Evolutionary conservation across 768 basidiomycete species (phyloP).

Genomic region (Neoboletus magnificus): DNA sequence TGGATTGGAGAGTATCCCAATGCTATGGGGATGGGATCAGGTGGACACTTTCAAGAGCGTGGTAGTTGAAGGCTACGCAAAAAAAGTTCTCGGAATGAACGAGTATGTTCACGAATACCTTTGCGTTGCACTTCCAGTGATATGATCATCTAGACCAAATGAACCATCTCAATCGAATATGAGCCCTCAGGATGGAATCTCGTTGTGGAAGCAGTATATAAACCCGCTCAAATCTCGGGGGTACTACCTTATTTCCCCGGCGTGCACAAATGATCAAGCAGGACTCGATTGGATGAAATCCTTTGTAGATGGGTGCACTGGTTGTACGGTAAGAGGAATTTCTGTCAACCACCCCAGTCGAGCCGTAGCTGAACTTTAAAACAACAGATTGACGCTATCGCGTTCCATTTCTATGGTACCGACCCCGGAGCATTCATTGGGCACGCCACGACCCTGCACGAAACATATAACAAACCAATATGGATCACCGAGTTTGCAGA

Average conservation of each 20-base stretch:
- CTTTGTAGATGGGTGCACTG: slow-evolving; percentile 52
- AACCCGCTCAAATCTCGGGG: slow-evolving; percentile 57
- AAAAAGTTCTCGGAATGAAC: slow-evolving; percentile 65
- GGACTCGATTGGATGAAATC: slow-evolving; percentile 66
- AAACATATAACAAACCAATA: slow-evolving; percentile 43
- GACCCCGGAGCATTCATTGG: slow-evolving; percentile 44
- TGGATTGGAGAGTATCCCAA: slow-evolving; percentile 58
- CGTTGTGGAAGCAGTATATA: slow-evolving; percentile 64
- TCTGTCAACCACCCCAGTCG: neutral
- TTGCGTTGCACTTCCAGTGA: slow-evolving; percentile 1
- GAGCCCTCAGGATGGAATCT: slow-evolving; percentile 47
- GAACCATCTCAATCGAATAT: slow-evolving; percentile 63
- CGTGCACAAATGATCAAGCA: slow-evolving; percentile 58
- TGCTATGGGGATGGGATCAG: slow-evolving; percentile 69
- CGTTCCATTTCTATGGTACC: slow-evolving; percentile 72
- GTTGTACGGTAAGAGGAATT: slow-evolving; percentile 49
- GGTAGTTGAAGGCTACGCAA: slow-evolving; percentile 52
- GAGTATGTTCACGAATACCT: slow-evolving; percentile 52
- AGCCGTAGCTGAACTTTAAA: neutral
- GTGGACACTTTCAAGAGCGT: slow-evolving; percentile 43
- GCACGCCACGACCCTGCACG: slow-evolving; percentile 51
- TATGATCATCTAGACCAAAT: slow-evolving; percentile 54
- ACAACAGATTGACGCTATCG: slow-evolving; percentile 55
- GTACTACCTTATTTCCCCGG: slow-evolving; percentile 63
- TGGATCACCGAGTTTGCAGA: slow-evolving; percentile 75